These are phyloP conservation scores for Naganishia liquefaciens DNA, from an alignment of 1,284 basidiomycete genomes.

Conservation along the genomic window DNA sequence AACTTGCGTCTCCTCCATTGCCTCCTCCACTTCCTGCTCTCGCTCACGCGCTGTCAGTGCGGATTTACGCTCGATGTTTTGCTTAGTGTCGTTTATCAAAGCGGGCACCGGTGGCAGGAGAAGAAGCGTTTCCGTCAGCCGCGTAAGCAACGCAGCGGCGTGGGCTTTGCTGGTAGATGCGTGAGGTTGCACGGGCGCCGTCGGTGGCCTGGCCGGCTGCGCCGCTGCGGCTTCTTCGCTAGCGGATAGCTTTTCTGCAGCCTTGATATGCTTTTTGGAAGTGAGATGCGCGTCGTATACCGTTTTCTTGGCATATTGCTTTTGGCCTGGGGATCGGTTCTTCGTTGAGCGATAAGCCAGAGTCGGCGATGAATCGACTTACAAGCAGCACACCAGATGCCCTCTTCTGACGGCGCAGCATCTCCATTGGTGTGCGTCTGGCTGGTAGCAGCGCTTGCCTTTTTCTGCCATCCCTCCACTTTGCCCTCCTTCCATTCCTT, in stretches of 20 bases:
- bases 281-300: slow-evolving; percentile 95
- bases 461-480: slow-evolving; percentile 72
- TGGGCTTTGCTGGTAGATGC: slow-evolving; percentile 61
- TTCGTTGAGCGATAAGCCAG: not conserved
- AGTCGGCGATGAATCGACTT: slow-evolving; percentile 53
- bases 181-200: slow-evolving; percentile 29
- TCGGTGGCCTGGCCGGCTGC: slow-evolving; percentile 36
- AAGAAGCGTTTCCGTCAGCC: slow-evolving; percentile 70
- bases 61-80: slow-evolving; percentile 93
- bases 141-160: slow-evolving; percentile 70
- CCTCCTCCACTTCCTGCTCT: slow-evolving; percentile 87
- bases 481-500: slow-evolving; percentile 75
- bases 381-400: slow-evolving; percentile 95
- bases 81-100: slow-evolving; percentile 77
- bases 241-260: slow-evolving; percentile 68
- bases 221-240: slow-evolving; percentile 44
- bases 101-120: slow-evolving; percentile 63
- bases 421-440: slow-evolving; percentile 25
- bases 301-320: slow-evolving; percentile 92
- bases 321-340: slow-evolving; percentile 65
- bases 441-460: slow-evolving; percentile 18
- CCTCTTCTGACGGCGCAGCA: slow-evolving; percentile 57
- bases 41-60: slow-evolving; percentile 95
- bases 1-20: slow-evolving; percentile 65
- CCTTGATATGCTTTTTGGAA: slow-evolving; percentile 93